A percentile compares a stretch with the other conserved stretches of the same genome.
phyloP scores from a whole-genome alignment of 2,329 filamentous ascomycete species.

The Fusarium gaditjirri region DNA sequence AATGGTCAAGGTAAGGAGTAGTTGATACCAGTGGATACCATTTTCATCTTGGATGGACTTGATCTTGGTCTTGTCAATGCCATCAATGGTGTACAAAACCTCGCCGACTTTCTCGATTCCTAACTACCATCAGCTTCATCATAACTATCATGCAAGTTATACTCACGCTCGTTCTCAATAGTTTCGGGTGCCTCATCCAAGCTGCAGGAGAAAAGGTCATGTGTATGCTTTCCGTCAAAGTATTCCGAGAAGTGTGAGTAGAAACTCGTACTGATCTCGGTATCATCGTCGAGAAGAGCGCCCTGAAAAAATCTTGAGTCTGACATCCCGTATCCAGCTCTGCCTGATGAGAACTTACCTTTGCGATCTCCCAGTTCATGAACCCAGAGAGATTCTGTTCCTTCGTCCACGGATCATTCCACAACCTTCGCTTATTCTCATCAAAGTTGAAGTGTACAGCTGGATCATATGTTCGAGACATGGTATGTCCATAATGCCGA shows the following conservation, averaged over 20 bases:
- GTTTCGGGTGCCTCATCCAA: background rate
- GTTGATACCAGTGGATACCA: background rate
- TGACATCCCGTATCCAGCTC: fast-evolving
- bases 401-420: background rate
- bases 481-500: background rate
- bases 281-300: background rate
- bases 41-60: background rate
- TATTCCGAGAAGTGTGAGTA: background rate
- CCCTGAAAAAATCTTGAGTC: background rate
- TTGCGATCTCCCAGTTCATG: background rate
- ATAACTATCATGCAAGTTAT: fast-evolving
- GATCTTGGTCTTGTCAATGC: background rate
- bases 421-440: background rate
- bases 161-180: background rate
- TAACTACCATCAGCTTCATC: fast-evolving
- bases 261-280: background rate
- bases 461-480: background rate
- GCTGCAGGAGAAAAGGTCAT: background rate
- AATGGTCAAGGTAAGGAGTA: background rate
- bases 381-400: background rate
- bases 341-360: background rate
- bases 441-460: background rate
- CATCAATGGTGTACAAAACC: background rate
- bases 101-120: background rate
- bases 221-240: background rate